These are phyloP conservation scores for Mortierella sp. DNA, from an alignment of 371 early-diverging fungal species.

Conservation along the genomic window DNA sequence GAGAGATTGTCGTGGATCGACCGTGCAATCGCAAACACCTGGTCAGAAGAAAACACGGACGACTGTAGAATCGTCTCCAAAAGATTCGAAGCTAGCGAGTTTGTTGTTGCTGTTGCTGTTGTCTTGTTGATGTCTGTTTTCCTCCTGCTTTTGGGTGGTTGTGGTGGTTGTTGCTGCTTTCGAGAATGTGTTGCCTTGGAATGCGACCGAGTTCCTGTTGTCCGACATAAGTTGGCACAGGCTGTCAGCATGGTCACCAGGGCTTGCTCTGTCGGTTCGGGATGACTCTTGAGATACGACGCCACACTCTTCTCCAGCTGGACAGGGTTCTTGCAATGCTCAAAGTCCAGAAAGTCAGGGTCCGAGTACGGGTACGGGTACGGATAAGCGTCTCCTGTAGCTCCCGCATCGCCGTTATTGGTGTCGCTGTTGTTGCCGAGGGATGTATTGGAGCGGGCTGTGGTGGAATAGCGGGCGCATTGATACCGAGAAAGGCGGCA, in stretches of 20 bases:
- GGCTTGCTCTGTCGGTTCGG: constrained; percentile 30
- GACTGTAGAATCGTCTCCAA: constrained; percentile 41
- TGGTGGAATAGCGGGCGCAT: neutral
- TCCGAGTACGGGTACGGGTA: constrained; percentile 11
- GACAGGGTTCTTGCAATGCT: constrained; percentile 33
- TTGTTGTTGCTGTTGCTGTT: neutral
- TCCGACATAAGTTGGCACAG: constrained; percentile 23
- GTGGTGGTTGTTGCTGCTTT: neutral
- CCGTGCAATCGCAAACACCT: constrained; percentile 36
- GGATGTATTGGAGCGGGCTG: neutral
- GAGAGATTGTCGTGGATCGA: constrained; percentile 28
- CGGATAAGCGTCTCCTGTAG: neutral
- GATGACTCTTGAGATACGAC: constrained; percentile 42
- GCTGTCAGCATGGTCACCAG: constrained; percentile 43
- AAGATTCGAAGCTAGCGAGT: constrained; percentile 12
- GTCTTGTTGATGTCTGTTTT: neutral
- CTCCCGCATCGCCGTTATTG: neutral
- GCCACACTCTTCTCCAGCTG: constrained; percentile 45
- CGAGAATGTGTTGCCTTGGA: neutral
- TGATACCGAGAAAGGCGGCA: no score
- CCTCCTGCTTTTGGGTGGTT: neutral
- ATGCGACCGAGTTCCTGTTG: neutral
- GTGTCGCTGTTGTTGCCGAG: neutral
- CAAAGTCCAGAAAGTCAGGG: constrained; percentile 19
- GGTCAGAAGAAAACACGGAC: constrained; percentile 32